Evolutionary conservation across 2,329 filamentous ascomycete species (phyloP).

Genomic region (Chaetomiaceae sp.): DNA sequence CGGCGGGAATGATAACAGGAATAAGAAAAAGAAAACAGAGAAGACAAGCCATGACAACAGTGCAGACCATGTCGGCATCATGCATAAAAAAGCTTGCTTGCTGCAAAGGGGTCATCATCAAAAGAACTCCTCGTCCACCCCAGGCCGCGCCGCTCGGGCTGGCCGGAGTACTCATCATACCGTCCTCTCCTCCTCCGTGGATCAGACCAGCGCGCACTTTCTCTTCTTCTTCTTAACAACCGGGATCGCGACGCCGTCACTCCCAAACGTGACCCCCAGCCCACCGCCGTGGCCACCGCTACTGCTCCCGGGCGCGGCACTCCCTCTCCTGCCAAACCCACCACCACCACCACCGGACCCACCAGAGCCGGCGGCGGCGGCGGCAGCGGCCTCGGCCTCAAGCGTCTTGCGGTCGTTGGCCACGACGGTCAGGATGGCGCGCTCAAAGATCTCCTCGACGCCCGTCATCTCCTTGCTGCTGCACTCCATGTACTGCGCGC

Average conservation of each 20-base stretch:
- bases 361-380: constrained; percentile 21
- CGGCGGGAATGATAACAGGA: background rate
- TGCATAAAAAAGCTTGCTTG: constrained; percentile 16
- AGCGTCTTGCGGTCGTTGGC: constrained; percentile 66
- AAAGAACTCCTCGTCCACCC: background rate
- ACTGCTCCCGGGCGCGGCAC: constrained; percentile 3
- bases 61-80: constrained; percentile 23
- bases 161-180: background rate
- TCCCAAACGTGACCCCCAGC: constrained; percentile 34
- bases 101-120: constrained; percentile 6
- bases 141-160: background rate
- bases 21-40: constrained; percentile 2
- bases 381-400: constrained; percentile 40
- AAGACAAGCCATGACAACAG: constrained; percentile 2
- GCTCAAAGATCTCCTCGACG: constrained; percentile 93
- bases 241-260: constrained; percentile 30
- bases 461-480: constrained; percentile 96
- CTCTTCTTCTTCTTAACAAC: constrained; percentile 73
- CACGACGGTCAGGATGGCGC: constrained; percentile 84
- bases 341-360: constrained; percentile 30
- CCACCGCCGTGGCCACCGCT: constrained; percentile 7
- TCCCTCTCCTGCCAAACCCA: constrained; percentile 21
- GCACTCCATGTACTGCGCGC: constrained; percentile 94
- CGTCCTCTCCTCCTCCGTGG: constrained; percentile 2
- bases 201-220: constrained; percentile 72